A percentile compares a stretch with the other conserved stretches of the same genome.
phyloP scores from a whole-genome alignment of 352 stramenopile species.

The Globisporangium echinulatum region DNA sequence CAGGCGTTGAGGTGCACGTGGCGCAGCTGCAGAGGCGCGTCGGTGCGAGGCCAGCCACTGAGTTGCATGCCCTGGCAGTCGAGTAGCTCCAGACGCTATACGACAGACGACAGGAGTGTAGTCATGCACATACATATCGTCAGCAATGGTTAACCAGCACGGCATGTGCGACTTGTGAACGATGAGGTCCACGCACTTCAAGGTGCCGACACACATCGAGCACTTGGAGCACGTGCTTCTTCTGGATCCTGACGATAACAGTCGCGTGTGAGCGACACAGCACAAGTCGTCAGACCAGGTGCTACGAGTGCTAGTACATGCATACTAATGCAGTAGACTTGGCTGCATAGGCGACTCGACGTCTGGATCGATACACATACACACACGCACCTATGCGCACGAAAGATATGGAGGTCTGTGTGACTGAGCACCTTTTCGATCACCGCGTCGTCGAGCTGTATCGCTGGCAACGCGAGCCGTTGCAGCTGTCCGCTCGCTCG shows the following conservation, averaged over 20 bases:
- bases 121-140: background rate
- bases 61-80: slow-evolving; percentile 48
- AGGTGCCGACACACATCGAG: slow-evolving; percentile 26
- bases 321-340: too few species aligned
- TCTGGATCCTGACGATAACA: slow-evolving; percentile 28
- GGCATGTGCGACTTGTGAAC: background rate
- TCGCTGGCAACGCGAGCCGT: slow-evolving; percentile 34
- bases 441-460: slow-evolving; percentile 36
- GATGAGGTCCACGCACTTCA: slow-evolving; percentile 14
- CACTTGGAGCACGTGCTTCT: slow-evolving; percentile 46
- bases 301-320: too few species aligned
- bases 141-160: too few species aligned
- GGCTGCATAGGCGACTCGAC: too few species aligned
- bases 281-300: background rate
- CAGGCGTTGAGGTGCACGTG: slow-evolving; percentile 46
- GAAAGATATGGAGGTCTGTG: slow-evolving; percentile 30
- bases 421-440: slow-evolving; percentile 32
- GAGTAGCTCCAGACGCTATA: slow-evolving; percentile 49
- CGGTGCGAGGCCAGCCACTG: slow-evolving; percentile 25
- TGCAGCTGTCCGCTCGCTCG: slow-evolving; percentile 26
- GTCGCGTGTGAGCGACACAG: background rate
- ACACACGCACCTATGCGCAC: slow-evolving; percentile 32
- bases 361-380: too few species aligned
- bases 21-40: slow-evolving; percentile 17
- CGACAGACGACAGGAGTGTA: background rate